Evolutionary conservation across 805 yeast genomes (phyloP), one percentile per base, ranked within the genome.

Genomic region (Candida krabiensis): DNA sequence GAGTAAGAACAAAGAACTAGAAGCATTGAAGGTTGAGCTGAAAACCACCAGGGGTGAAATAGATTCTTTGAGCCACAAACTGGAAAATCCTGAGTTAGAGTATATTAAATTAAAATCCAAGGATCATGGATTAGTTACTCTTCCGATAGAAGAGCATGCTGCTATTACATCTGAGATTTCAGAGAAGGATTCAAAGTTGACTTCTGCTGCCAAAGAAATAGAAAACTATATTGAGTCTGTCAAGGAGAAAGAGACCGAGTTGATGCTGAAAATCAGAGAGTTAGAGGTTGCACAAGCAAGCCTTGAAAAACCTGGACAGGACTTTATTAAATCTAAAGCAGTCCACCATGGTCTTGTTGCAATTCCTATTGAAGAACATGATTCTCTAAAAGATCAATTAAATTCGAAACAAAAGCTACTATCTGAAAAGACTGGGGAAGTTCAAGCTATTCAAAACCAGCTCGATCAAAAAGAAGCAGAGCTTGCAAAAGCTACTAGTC

Each of bases 1-100:
- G 8, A 27, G 17, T 11, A 17, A 19, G 13, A 13, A 16, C 5
- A 14, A 24, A 11, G 39, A 38, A 21, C 28, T 41, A 14, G 37
- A 23, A 17, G 14, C 21, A 1, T 11, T 37, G 19, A 16, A 19
- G 24, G 4, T 9, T 15, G 29, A 13, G 11, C 16, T 35, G 28
- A 16, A 26, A 12, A 9, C 27, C 5, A 28, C 18, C 16, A 28
- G 31, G 3, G 42, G 40, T 19, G 40, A 41, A n/a, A 23, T 44
- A 27, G 38, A 34, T 3, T 9, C 18, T 12, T 19, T 23, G 13
- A 15, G 28, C 24, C 28, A 34, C 24, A 33, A 32, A 44, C 37
- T 25, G 14, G 43, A 45, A 9, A 44, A 38, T n/a, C 60, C 60
- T 8, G 50, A 44, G 22, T 30, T 35, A n/a, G 41, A 49, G 9